Conservation (phyloP, 176 grass and related monocot genomes). For the Aegilops speltoides region DNA sequence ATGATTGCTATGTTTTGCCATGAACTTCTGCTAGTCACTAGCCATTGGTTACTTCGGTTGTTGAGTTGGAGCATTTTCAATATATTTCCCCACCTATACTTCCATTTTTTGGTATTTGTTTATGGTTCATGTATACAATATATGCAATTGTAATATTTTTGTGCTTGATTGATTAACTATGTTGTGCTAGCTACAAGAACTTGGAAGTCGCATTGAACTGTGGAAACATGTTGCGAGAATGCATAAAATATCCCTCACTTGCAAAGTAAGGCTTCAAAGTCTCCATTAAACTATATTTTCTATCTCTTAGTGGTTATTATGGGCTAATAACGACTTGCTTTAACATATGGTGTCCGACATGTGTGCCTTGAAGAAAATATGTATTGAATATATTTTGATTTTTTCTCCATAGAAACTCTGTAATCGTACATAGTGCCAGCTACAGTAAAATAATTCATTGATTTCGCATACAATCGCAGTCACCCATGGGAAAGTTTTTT, state of each 20-base stretch:
- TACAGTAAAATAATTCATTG: neutral
- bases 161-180: constrained; percentile 27
- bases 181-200: constrained; percentile 85
- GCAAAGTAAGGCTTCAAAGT: constrained; percentile 74
- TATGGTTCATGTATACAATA: constrained; percentile 7
- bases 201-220: constrained; percentile 97
- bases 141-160: constrained; percentile 21
- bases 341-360: neutral
- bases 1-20: neutral
- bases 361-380: constrained; percentile 18
- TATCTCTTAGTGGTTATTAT: constrained; percentile 4
- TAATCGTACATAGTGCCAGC: neutral
- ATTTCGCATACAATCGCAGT: neutral
- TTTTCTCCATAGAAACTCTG: constrained; percentile 6
- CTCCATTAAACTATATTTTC: constrained; percentile 9
- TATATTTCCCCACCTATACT: neutral
- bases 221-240: constrained; percentile 98
- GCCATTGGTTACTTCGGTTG: neutral
- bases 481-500: neutral
- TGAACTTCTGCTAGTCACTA: neutral
- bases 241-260: constrained; percentile 94
- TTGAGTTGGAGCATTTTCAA: neutral
- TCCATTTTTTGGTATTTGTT: constrained; percentile 10
- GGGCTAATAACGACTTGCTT: neutral
- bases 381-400: neutral